Base-by-base conservation (phyloP, 306 rosid species). In the Phaseolus lunatus region DNA sequence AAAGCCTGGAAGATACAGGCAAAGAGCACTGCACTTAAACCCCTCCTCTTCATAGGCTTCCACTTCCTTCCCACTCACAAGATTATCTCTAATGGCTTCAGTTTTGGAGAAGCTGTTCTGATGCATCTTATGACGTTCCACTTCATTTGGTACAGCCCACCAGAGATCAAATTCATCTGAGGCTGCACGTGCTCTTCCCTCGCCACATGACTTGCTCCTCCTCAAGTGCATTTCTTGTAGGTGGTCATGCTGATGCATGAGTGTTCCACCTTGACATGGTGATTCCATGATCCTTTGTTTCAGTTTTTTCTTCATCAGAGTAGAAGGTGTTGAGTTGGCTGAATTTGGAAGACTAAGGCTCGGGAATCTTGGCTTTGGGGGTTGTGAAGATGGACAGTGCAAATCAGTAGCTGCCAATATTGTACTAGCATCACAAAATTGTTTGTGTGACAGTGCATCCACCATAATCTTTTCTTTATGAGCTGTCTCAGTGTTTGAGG, bases 331-430 rank as follows among this genome's bases (percentile, higher is more conserved):
- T 11, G 95, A 87, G 57, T 75, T 66, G 22, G 77, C 90, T 0
- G 96, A 94, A 81, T 86, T 95, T 0, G 97, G 97, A 18, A 88
- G 91, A 67, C 96, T 92, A 45, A 37, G 16, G 88, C 90, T 92
- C 29, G 88, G 57, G 84, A 95, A 90, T 63, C 82, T 87, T 70
- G 72, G 70, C 50, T 82, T 88, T 70, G 92, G 84, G 31, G 96
- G 92, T 7, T 79, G 86, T 20, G 87, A 53, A 12, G 88, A 71
- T 18, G 91, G 92, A 19, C 67, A 79, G 16, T 86, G 81, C 64
- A 83, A 50, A 45, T 70, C 70, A 7, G 67, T 49, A 12, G 78
- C 37, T 23, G 10, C 39, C 37, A 26, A 23, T 7, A 9, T 23
- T 23, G 33, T 56, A 56, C n/a, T 56, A 11, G 3, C n/a, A 56